Evolutionary conservation across 768 basidiomycete genomes (phyloP), one percentile per base, ranked within the genome.

Genomic region (Kwoniella dendrophila): DNA sequence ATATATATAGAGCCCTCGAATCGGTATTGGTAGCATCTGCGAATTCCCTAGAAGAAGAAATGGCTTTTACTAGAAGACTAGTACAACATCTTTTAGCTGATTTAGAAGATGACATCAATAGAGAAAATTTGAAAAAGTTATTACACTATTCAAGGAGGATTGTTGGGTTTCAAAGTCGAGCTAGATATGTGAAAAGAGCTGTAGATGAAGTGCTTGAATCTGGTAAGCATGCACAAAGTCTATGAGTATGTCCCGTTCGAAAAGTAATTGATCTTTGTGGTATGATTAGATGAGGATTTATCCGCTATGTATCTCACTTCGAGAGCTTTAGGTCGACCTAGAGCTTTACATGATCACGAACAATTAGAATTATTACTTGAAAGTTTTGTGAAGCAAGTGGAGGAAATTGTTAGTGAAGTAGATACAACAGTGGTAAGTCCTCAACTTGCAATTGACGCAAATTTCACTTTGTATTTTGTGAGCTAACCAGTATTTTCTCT

Each of bases 301-400:
- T 87, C 87, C 41, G 90, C 91, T 0, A 96, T 98, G 95, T 93
- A 97, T 80, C 85, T 98, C 56, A 91, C 87, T 1, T 90, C 93
- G 74, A 89, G 90, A 80, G 86, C 86, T 69, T 86, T 85, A 26
- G 84, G 84, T 26, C 68, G 81, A 3, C 79, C 82, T n/a, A 84
- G 89, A n/a, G 82, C 83, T 34, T 73, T 84, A 49, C 83, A 86
- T 62, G 93, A 95, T 71, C 95, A 97, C 75, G 91, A 94, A 64
- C 95, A 97, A 65, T 82, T 97, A 0, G 95, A 98, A 74, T 83
- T 94, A 11, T 82, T 98, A 20, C 81, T 98, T n/a, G 95, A 98
- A 75, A 90, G 89, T 8, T 96, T 96, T 78, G 85, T 88, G 29
- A 97, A 97, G 77, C 95, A 97, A 77, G 92, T 95, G 0, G 94